A percentile compares a stretch with the other conserved stretches of the same genome.
phyloP scores from a whole-genome alignment of 495 filamentous ascomycete genomes.

The Podospora tetraspora region DNA sequence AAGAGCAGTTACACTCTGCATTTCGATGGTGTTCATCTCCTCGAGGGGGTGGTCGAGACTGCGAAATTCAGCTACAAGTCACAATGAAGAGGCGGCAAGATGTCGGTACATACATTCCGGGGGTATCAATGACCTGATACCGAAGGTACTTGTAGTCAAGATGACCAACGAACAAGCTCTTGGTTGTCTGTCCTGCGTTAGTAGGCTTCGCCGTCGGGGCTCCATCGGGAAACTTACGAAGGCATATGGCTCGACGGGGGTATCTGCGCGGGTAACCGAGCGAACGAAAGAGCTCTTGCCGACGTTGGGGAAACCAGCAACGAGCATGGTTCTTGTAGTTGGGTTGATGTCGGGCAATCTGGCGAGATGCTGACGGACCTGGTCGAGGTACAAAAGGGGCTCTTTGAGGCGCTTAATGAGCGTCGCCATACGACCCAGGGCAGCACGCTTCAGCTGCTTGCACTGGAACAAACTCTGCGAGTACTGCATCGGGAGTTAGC shows the following conservation, averaged over 20 bases:
- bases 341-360: constrained; percentile 97
- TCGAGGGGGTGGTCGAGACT: constrained; percentile 88
- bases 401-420: constrained; percentile 91
- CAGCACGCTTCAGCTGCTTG: constrained; percentile 49
- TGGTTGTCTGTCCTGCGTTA: constrained; percentile 59
- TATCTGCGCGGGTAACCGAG: constrained; percentile 89
- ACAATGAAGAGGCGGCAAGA: not conserved
- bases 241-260: constrained; percentile 95
- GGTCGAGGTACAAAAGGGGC: constrained; percentile 89
- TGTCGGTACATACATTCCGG: constrained; percentile 57
- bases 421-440: constrained; percentile 85
- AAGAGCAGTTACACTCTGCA: constrained; percentile 95
- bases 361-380: constrained; percentile 95
- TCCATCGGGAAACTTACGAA: constrained; percentile 45
- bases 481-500: constrained; percentile 54
- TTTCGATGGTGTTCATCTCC: constrained; percentile 99
- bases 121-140: constrained; percentile 51
- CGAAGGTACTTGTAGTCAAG: constrained; percentile 89
- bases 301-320: constrained; percentile 96
- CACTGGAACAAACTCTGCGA: constrained; percentile 80
- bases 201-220: not conserved
- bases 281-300: constrained; percentile 94
- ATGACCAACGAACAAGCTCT: constrained; percentile 94
- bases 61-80: constrained; percentile 7
- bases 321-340: constrained; percentile 88